Base-by-base conservation (phyloP, 108 stramenopile species). In the Cyclotella cryptica region DNA sequence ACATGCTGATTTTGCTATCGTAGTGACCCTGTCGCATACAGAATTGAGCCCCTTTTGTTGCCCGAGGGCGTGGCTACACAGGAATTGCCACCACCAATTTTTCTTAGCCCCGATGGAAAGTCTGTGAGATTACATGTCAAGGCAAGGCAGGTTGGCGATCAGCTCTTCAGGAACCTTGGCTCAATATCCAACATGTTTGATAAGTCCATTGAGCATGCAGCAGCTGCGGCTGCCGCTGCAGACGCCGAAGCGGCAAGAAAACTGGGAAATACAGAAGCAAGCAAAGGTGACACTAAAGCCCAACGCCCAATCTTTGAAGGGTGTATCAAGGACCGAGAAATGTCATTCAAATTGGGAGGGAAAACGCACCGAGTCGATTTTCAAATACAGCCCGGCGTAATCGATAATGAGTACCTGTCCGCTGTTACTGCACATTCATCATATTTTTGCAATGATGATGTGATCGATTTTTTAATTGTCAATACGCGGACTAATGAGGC, bases 11-110 rank as follows among this genome's bases (percentile, higher is more conserved):
- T n/a, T 52, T 52, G n/a, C 51, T 43, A 40, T 63, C 7, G 21
- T 17, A 80, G 82, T 71, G 94, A 95, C 77, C 90, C 90, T 1
- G 91, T 95, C 40, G 92, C 92, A 6, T 95, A 95, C 67, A 77
- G 94, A 40, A 92, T 96, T 47, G 90, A 89, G 54, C 88, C 90
- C n/a, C 78, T 88, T 9, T 70, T 89, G 30, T 72, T 89, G 24
- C 76, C 90, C 10, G 83, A 85, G 57, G 87, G 79, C 35, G 83
- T 87, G 3, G 28, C 43, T 39, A 66, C 67, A 19, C 45, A 70
- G 21, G 75, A 89, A 8, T 22, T 90, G 0, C 92, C 92, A 39
- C 81, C 86, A 51, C 92, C 94, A 10, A 18, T 81, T 51, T 92
- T 90, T 71, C 71, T 94, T 60, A 89, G 85, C 57, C 79, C 80